These are phyloP conservation scores for Lunularia cruciata DNA, from an alignment of 225 moss, liverwort and hornwort genomes.

Conservation along the genomic window DNA sequence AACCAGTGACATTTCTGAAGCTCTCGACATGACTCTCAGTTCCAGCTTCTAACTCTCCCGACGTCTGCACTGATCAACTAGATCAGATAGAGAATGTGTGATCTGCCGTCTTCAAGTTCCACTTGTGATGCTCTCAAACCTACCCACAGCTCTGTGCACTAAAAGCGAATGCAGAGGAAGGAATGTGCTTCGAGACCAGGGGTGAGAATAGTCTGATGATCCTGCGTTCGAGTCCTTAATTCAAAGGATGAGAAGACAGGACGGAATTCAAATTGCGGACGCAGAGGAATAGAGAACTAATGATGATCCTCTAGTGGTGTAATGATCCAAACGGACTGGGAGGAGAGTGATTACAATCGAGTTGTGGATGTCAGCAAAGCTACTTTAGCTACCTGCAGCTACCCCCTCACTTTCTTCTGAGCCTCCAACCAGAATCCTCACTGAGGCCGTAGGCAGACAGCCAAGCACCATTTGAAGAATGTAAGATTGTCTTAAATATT, in stretches of 20 bases:
- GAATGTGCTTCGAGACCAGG: background rate
- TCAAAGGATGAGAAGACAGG: too few relatives aligned
- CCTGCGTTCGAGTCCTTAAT: too few relatives aligned
- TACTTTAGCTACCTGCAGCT: background rate
- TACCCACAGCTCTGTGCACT: too few relatives aligned
- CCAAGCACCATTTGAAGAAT: constrained; percentile 7
- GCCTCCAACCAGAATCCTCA: background rate
- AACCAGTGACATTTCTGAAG: background rate
- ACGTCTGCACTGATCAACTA: background rate
- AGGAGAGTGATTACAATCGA: constrained; percentile 7
- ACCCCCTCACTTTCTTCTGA: background rate
- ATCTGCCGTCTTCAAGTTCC: background rate
- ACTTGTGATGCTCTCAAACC: background rate
- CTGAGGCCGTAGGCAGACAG: constrained; percentile 8
- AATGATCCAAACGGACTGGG: background rate
- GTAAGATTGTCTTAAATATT: background rate
- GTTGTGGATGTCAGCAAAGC: background rate
- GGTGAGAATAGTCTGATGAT: too few relatives aligned
- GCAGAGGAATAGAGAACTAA: background rate
- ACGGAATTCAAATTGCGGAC: background rate
- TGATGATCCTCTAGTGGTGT: too few relatives aligned
- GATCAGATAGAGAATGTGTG: too few relatives aligned
- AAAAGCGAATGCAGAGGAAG: background rate
- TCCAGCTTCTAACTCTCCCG: background rate
- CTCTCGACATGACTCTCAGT: constrained; percentile 2